Base-by-base conservation (phyloP, 2,329 filamentous ascomycete species). In the Arthrocladium fulminans region DNA sequence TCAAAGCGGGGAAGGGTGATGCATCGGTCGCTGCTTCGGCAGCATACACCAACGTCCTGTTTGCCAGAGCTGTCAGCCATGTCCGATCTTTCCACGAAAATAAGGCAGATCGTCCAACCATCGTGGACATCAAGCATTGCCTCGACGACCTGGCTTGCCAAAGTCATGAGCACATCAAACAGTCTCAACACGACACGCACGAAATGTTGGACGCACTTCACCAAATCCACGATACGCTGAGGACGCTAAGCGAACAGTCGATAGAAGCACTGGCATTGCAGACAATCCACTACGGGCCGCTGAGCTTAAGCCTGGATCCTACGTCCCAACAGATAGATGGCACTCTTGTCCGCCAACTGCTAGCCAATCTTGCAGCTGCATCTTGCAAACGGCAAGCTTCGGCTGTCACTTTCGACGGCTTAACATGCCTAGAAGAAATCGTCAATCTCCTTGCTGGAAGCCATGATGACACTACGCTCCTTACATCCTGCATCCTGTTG, bases 81-180 rank as follows among this genome's bases (percentile, higher is more conserved):
- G 27, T 54, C 47, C 39, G 50, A 44, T 40, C 43, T 40, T 25
- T 48, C 47, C 15, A 43, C 23, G 25, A 40, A 46, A 27, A 46
- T 41, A 5, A 37, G 19, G 20, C 13, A 19, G 39, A 51, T 23
- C 17, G 27, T 13, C 27, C 37, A 27, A 49, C 51, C 5, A 48
- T 61, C 13, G 45, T 60, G 13, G 45, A 56, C 45, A 57, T 61
- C 39, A 49, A 49, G 27, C 53, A 56, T 7, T 20, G 51, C 53
- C 15, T 50, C 58, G 4, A 37, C 32, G 3, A 45, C 29, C 41
- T 50, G 32, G 24, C 34, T 23, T 15, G 23, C 44, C 12, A 47
- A 40, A 6, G 45, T 45, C 20, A 53, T 24, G 32, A 50, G 59
- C 17, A 49, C 57, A 42, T 25, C 44, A 20, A 51, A 42, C 41